Percentiles rank a stretch among this genome's conserved stretches.
phyloP scores from a whole-genome alignment of 768 basidiomycete species.

The Suillus subalutaceus region DNA sequence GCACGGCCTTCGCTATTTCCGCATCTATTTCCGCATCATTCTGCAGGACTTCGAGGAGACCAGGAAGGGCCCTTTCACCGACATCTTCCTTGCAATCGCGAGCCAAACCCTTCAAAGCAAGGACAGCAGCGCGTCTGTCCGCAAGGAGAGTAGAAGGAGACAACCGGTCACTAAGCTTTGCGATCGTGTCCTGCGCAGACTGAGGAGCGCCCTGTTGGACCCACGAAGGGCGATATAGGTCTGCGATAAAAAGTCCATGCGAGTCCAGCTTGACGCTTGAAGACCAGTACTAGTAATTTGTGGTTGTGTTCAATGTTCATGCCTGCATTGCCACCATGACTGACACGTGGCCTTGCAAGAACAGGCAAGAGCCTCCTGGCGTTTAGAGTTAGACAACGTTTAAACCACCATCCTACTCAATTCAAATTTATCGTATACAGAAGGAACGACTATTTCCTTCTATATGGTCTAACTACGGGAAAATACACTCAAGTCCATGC shows the following conservation, averaged over 20 bases:
- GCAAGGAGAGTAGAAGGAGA: constrained; percentile 88
- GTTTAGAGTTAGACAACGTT: too few species aligned
- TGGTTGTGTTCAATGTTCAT: neutral
- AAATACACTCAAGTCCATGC: neutral
- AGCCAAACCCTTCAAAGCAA: constrained; percentile 89
- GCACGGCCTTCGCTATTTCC: constrained; percentile 88
- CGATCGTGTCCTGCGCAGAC: constrained; percentile 83
- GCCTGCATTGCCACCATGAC: neutral
- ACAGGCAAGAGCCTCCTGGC: too few species aligned
- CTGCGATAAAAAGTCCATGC: constrained; percentile 64
- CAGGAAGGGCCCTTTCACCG: constrained; percentile 73
- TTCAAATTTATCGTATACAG: neutral
- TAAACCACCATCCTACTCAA: neutral
- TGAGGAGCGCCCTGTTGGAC: constrained; percentile 82
- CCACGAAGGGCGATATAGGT: constrained; percentile 86
- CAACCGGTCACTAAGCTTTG: constrained; percentile 84
- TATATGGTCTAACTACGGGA: neutral
- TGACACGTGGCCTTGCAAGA: neutral
- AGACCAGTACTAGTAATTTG: constrained; percentile 52
- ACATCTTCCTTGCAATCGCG: constrained; percentile 92
- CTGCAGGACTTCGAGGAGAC: constrained; percentile 78
- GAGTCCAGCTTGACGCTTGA: neutral
- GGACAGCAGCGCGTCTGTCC: constrained; percentile 91
- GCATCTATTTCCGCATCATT: constrained; percentile 90
- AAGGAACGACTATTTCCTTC: neutral